These are phyloP conservation scores for Ceratobasidium sp. DNA, from an alignment of 1,284 basidiomycete genomes.

Conservation along the genomic window DNA sequence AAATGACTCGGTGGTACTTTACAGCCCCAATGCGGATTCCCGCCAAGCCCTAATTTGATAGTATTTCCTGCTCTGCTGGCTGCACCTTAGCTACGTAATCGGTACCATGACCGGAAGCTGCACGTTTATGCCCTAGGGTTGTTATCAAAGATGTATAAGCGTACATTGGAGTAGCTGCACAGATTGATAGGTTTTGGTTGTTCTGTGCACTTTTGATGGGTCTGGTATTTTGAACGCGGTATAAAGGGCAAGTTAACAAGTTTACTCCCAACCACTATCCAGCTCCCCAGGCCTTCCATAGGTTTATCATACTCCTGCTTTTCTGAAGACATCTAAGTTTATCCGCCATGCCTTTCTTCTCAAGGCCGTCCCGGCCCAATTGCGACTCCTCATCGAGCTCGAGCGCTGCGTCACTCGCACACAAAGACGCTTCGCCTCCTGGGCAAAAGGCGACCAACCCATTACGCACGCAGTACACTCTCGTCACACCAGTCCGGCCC, in stretches of 20 bases:
- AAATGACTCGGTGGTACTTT: slow-evolving; percentile 28
- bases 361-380: background rate
- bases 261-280: background rate
- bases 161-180: background rate
- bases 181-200: background rate
- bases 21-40: slow-evolving; percentile 11
- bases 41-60: background rate
- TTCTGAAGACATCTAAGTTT: background rate
- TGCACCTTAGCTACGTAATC: slow-evolving; percentile 3
- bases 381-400: background rate
- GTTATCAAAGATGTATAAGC: background rate
- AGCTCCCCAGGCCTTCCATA: too few species aligned
- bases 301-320: background rate
- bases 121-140: background rate
- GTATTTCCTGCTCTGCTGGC: background rate
- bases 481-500: background rate
- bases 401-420: background rate
- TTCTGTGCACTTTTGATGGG: background rate
- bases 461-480: too few species aligned
- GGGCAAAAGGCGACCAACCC: background rate
- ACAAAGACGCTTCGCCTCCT: background rate
- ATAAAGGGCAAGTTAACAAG: background rate
- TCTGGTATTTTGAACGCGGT: too few species aligned
- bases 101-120: background rate
- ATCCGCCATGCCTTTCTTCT: slow-evolving; percentile 1